These are phyloP conservation scores for Moricandia moricandioides DNA, from an alignment of 345 rosid genomes.

Conservation along the genomic window DNA sequence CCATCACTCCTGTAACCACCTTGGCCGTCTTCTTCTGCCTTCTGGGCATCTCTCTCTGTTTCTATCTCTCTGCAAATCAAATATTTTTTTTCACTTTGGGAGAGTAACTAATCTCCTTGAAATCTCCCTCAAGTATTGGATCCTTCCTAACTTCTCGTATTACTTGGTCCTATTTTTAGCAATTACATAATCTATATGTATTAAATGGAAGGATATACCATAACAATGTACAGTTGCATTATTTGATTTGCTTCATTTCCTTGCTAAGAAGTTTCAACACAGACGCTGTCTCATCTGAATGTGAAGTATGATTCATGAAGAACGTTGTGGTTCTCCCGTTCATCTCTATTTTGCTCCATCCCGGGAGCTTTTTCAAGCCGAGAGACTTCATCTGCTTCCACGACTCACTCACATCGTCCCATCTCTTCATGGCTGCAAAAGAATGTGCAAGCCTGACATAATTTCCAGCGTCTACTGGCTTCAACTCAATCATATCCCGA, in stretches of 20 bases:
- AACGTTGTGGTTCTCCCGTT: constrained; percentile 44
- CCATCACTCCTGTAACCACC: constrained; percentile 42
- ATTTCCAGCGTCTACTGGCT: constrained; percentile 46
- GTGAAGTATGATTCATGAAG: constrained; percentile 46
- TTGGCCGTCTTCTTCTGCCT: constrained; percentile 44
- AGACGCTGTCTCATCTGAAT: constrained; percentile 46
- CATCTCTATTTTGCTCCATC: constrained; percentile 59
- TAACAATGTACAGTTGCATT: background rate
- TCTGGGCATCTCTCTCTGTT: constrained; percentile 38
- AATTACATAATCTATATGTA: background rate
- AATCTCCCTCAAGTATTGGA: constrained; percentile 32
- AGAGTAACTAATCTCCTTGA: constrained; percentile 20
- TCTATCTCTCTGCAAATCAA: constrained; percentile 21
- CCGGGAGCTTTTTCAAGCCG: constrained; percentile 56
- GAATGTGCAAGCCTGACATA: constrained; percentile 55
- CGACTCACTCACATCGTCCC: constrained; percentile 52
- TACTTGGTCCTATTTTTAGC: constrained; percentile 29
- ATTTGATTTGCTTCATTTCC: constrained; percentile 38
- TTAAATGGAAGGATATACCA: too few species aligned
- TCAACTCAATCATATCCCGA: constrained; percentile 40
- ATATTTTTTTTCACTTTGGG: constrained; percentile 15
- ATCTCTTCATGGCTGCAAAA: constrained; percentile 55
- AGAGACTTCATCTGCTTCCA: constrained; percentile 55
- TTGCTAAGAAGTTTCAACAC: constrained; percentile 36
- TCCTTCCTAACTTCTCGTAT: constrained; percentile 9